Evolutionary conservation across 345 rosid species (phyloP).

Genomic region (Hirschfeldia incana): DNA sequence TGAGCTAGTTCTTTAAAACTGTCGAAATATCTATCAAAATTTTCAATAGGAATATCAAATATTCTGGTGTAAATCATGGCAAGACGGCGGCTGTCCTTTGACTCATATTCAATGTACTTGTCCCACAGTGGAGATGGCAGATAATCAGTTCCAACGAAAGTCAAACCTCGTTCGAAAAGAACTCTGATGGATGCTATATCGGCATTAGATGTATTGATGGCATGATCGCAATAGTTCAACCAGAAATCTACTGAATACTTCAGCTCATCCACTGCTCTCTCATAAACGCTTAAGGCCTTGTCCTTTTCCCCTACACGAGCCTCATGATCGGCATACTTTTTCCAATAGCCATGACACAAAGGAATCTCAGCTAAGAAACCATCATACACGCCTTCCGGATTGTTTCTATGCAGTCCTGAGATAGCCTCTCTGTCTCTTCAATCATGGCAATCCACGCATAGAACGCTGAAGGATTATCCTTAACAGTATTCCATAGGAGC

Average conservation of each 20-base stretch:
- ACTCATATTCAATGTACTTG: slow-evolving; percentile 89
- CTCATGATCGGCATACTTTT: slow-evolving; percentile 95
- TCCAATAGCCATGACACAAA: slow-evolving; percentile 96
- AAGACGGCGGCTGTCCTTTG: slow-evolving; percentile 73
- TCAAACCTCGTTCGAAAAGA: slow-evolving; percentile 86
- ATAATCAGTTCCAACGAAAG: slow-evolving; percentile 88
- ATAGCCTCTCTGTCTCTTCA: slow-evolving; percentile 87
- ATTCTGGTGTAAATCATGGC: slow-evolving; percentile 79
- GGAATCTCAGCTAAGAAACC: slow-evolving; percentile 88
- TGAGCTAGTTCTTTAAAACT: slow-evolving; percentile 8
- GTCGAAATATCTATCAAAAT: slow-evolving; percentile 66
- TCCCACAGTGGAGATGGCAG: slow-evolving; percentile 84
- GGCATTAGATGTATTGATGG: slow-evolving; percentile 61
- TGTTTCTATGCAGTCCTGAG: slow-evolving; percentile 76
- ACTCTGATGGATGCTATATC: slow-evolving; percentile 41
- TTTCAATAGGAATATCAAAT: slow-evolving; percentile 77
- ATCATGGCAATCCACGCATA: slow-evolving; percentile 87
- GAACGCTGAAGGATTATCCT: slow-evolving; percentile 72
- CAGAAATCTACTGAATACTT: slow-evolving; percentile 92
- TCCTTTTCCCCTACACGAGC: slow-evolving; percentile 79
- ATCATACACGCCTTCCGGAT: slow-evolving; percentile 75
- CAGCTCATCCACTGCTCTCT: slow-evolving; percentile 83
- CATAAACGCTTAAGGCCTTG: slow-evolving; percentile 91
- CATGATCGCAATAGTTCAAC: slow-evolving; percentile 83
- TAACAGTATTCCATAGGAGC: slow-evolving; percentile 78